Conservation (phyloP, 441 rosid species). For the Capsella rubella region DNA sequence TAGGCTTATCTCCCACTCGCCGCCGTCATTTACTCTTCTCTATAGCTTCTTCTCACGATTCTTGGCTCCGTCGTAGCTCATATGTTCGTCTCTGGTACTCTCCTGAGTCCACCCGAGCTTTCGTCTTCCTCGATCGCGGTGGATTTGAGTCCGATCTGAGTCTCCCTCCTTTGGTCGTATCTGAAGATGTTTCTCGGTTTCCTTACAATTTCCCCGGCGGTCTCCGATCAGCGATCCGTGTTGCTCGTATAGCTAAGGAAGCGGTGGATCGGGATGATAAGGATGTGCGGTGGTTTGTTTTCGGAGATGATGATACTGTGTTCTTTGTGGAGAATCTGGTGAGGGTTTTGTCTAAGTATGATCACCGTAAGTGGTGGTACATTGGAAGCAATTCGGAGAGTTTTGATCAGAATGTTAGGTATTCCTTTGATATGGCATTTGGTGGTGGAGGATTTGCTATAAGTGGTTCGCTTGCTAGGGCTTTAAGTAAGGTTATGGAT, state of each 20-base stretch:
- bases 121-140: constrained; percentile 66
- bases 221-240: constrained; percentile 79
- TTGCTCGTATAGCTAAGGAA: constrained; percentile 86
- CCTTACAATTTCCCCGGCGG: constrained; percentile 78
- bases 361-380: constrained; percentile 71
- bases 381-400: constrained; percentile 81
- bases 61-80: constrained; percentile 64
- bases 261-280: constrained; percentile 57
- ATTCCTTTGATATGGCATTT: constrained; percentile 90
- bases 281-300: constrained; percentile 84
- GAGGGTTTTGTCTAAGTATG: constrained; percentile 70
- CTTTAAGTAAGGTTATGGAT: constrained; percentile 69
- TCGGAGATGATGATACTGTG: constrained; percentile 91
- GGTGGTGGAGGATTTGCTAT: constrained; percentile 95
- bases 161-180: constrained; percentile 63
- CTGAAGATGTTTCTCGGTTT: constrained; percentile 67
- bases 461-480: constrained; percentile 71
- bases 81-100: constrained; percentile 82
- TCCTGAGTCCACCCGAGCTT: constrained; percentile 65
- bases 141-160: constrained; percentile 44
- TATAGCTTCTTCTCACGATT: constrained; percentile 69
- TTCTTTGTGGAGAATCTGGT: constrained; percentile 82
- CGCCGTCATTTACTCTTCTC: constrained; percentile 74
- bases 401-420: constrained; percentile 74
- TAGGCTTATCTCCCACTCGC: constrained; percentile 46